Base-by-base conservation (phyloP, 257 asterid species). In the Lantana camara region DNA sequence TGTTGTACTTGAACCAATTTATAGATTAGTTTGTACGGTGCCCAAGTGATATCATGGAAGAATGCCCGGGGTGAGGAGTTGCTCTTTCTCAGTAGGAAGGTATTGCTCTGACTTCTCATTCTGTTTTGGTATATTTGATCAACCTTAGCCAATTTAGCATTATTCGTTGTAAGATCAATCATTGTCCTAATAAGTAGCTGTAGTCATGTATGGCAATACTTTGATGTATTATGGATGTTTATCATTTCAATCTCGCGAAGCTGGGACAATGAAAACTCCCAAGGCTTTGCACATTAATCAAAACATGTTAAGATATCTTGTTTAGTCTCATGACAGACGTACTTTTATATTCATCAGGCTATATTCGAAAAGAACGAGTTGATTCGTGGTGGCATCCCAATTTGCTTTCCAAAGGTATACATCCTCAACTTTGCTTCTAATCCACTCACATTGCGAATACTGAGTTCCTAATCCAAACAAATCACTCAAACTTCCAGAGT, bases 301-400 rank as follows among this genome's bases (percentile, higher is more conserved):
- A 20, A 8, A 19, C 19, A 57, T 57, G 64, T 15, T 27, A 37
- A 59, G 19, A 2, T 58, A 30, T 61, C 22, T 38, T 19, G 19
- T 59, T 53, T 34, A 11, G 16, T 7, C 24, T 38, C 0, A 7
- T 7, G 11, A 14, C 14, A 38, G n/a, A n/a, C 9, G 15, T 27
- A 21, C 3, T 57, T 22, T 50, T 35, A n/a, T 30, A 35, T 58
- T 35, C 21, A 37, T 30, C 77, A 82, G 88, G 75, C 85, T 17
- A 62, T 51, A 61, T 80, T 74, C 63, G 75, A 78, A 67, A 87
- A 84, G 56, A 86, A 87, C 32, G 76, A 76, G 70, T 79, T 89
- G 48, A 84, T 84, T 70, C 89, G 89, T 65, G 95, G 95, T 38
- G 95, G 95, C 69, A 84, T 87, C 73, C 92, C 92, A 64, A 60